Conservation (phyloP, 106 monocot species). For the Apostasia ramifera region DNA sequence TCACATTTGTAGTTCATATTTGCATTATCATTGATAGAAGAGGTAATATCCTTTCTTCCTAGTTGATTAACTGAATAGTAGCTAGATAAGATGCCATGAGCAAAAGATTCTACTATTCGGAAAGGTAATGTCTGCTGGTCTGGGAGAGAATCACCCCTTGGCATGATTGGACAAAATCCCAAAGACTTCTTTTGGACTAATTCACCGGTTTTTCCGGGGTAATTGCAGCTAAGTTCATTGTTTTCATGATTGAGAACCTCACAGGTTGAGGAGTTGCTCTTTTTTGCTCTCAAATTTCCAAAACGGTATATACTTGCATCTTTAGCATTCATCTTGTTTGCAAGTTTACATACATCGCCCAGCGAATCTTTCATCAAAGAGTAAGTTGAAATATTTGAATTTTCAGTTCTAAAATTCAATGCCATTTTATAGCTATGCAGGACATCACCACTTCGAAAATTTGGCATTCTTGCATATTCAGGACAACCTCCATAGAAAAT, state of each 20-base stretch:
- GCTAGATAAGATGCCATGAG: conserved; percentile 27
- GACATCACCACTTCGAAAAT: conserved; percentile 3
- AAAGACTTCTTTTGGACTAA: background rate
- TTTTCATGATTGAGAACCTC: conserved; percentile 1
- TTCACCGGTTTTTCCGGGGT: background rate
- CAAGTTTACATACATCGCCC: background rate
- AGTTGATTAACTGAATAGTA: conserved; percentile 15
- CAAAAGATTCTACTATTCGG: conserved; percentile 33
- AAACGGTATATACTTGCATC: conserved; percentile 1
- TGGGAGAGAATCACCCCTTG: background rate
- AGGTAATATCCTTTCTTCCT: conserved; percentile 4
- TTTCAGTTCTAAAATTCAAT: background rate
- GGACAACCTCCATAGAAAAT: conserved; percentile 23
- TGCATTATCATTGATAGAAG: background rate
- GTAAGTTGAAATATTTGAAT: conserved; percentile 2
- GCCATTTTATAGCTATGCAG: background rate
- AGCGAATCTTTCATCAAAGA: conserved; percentile 9
- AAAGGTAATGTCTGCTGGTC: background rate
- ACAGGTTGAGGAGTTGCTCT: background rate
- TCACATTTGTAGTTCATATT: background rate
- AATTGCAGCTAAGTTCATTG: background rate
- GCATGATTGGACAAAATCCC: conserved; percentile 1
- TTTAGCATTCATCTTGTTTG: background rate
- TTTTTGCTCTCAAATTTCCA: background rate
- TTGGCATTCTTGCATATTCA: background rate